Percentiles rank a stretch among this genome's conserved stretches.
Evolutionary conservation across 2,329 filamentous ascomycete species (phyloP).

Genomic region (Mariannaea elegans): DNA sequence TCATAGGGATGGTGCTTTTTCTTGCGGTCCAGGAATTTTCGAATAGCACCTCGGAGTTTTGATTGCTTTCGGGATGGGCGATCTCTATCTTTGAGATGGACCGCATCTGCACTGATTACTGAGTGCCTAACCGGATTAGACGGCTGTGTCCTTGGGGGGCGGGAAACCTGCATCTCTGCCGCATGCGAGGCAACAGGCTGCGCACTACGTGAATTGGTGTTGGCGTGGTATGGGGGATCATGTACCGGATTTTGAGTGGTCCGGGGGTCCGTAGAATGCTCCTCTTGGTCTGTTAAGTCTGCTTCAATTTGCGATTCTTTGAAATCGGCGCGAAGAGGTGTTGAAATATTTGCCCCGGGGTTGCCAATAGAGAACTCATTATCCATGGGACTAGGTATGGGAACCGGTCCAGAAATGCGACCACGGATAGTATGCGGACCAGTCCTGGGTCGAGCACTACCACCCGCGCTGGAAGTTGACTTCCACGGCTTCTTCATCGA

Average conservation of each 20-base stretch:
- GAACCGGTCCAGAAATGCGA: constrained; percentile 69
- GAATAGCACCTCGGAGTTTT: constrained; percentile 63
- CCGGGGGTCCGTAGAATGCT: constrained; percentile 22
- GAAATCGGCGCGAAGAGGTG: constrained; percentile 40
- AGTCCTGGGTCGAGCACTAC: constrained; percentile 32
- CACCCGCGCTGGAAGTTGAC: constrained; percentile 48
- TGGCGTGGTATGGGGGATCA: constrained; percentile 21
- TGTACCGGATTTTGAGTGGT: constrained; percentile 28
- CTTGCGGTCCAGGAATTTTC: constrained; percentile 66
- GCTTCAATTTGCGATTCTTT: constrained; percentile 32
- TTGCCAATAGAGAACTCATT: constrained; percentile 64
- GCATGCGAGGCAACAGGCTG: constrained; percentile 21
- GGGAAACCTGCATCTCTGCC: constrained; percentile 20
- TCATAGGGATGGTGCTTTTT: constrained; percentile 52
- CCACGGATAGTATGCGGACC: constrained; percentile 62
- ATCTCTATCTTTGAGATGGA: constrained; percentile 31
- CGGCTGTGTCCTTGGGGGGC: constrained; percentile 37
- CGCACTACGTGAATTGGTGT: constrained; percentile 22
- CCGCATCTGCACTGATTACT: constrained; percentile 50
- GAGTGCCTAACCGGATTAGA: constrained; percentile 58
- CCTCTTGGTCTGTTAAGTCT: constrained; percentile 17
- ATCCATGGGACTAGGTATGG: constrained; percentile 57
- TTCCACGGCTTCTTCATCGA: constrained; percentile 58
- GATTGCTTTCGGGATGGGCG: constrained; percentile 65
- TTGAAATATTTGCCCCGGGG: constrained; percentile 49